phyloP scores from a whole-genome alignment of 345 rosid species.

The Eutrema heterophyllum region DNA sequence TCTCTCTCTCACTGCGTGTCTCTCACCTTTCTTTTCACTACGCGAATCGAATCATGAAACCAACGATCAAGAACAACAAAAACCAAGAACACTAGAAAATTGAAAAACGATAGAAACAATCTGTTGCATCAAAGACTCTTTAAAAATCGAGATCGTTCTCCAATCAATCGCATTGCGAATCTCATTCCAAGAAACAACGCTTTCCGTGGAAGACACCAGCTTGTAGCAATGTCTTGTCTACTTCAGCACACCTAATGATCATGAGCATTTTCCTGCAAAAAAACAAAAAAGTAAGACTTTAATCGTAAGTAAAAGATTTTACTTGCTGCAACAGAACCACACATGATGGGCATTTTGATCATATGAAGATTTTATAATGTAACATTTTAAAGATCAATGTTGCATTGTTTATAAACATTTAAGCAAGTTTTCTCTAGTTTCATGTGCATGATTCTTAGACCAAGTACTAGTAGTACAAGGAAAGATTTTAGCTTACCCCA shows the following conservation, averaged over 20 bases:
- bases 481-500: conserved; percentile 60
- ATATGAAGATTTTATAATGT: not conserved
- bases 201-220: not conserved
- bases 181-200: no score
- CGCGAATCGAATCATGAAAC: not conserved
- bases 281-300: not conserved
- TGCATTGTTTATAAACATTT: not conserved
- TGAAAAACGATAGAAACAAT: no score
- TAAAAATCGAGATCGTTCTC: no score
- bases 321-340: not conserved
- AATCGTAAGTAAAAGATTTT: not conserved
- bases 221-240: conserved; percentile 5
- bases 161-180: no score
- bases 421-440: not conserved
- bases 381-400: not conserved
- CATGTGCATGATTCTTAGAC: not conserved
- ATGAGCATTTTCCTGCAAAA: conserved; percentile 9
- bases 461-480: not conserved
- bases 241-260: conserved; percentile 13
- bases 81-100: not conserved
- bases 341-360: not conserved
- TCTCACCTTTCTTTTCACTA: not conserved
- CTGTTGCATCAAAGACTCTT: no score
- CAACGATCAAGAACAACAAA: not conserved
- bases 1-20: no score